Evolutionary conservation across 257 asterid species (phyloP).

Genomic region (Gardenia jasminoides): DNA sequence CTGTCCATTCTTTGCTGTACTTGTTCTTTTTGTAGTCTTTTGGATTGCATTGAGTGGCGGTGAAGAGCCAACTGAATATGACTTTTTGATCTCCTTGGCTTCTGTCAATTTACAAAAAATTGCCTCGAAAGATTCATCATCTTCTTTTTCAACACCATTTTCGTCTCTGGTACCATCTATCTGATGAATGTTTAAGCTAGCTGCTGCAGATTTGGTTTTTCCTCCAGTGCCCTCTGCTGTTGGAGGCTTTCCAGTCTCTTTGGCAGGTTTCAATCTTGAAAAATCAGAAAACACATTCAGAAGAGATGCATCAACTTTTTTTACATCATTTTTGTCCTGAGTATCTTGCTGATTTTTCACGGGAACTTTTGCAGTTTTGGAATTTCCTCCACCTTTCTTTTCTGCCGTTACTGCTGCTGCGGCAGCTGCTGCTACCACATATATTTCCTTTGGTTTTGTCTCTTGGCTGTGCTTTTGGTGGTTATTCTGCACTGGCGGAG

Average conservation of each 20-base stretch:
- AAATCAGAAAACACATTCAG: conserved; percentile 1
- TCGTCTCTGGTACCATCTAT: not conserved
- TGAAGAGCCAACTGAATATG: conserved; percentile 13
- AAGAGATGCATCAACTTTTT: not conserved
- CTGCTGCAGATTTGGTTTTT: not conserved
- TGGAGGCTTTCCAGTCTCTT: not conserved
- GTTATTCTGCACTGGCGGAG: conserved; percentile 2
- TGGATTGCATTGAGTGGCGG: not conserved
- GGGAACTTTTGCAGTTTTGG: not conserved
- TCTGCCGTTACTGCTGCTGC: conserved; percentile 9
- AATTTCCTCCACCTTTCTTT: not conserved
- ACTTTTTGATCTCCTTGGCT: conserved; percentile 3
- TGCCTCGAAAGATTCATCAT: not conserved
- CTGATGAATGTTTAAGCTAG: not conserved
- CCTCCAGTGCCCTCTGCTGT: not conserved
- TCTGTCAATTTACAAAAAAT: not conserved
- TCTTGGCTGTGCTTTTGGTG: not conserved
- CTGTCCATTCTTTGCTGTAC: not conserved
- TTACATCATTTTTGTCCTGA: not conserved
- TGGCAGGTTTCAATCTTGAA: not conserved
- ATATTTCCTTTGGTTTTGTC: not conserved
- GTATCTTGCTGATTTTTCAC: not conserved
- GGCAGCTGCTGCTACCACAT: not conserved
- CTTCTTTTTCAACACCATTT: not conserved
- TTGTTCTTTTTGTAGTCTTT: not conserved